Evolutionary conservation across 805 yeast species (phyloP).

Genomic region (Phaffomyces opuntiae): DNA sequence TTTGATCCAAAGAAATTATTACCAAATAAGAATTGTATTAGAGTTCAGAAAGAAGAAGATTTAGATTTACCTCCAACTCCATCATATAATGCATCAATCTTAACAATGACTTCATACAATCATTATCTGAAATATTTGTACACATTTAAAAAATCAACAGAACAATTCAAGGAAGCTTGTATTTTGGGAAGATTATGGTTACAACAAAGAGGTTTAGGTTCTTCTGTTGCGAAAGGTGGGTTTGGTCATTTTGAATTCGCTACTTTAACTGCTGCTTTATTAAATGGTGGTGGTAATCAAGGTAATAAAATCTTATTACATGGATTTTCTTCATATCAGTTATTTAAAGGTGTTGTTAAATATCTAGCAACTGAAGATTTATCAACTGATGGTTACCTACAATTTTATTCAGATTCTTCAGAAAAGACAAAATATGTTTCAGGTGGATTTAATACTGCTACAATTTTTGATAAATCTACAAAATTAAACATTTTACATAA

Average conservation of each 20-base stretch:
- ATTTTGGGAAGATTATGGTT: conserved; percentile 87
- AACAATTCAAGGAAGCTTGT: conserved; percentile 81
- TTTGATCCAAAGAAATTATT: conserved; percentile 72
- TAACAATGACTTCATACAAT: conserved; percentile 62
- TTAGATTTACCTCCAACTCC: conserved; percentile 68
- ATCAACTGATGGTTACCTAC: conserved; percentile 52
- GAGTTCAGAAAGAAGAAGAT: conserved; percentile 41
- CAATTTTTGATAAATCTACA: conserved; percentile 68
- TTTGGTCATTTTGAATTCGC: conserved; percentile 93
- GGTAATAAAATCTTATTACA: conserved; percentile 73
- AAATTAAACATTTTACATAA: conserved; percentile 77
- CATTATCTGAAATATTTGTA: conserved; percentile 71
- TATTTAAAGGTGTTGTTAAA: conserved; percentile 82
- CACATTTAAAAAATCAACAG: conserved; percentile 67
- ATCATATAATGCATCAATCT: conserved; percentile 72
- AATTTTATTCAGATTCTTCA: conserved; percentile 46
- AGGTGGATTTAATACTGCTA: conserved; percentile 66
- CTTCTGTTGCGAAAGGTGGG: conserved; percentile 62
- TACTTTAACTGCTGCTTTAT: conserved; percentile 67
- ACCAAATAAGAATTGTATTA: conserved; percentile 76
- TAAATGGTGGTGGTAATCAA: conserved; percentile 73
- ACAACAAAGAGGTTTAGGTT: conserved; percentile 73
- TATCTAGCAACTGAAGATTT: conserved; percentile 79
- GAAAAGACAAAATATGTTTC: conserved; percentile 35
- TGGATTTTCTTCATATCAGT: conserved; percentile 90